Evolutionary conservation across 2,329 filamentous ascomycete genomes (phyloP).

Genomic region (Xylariaceae sp.): DNA sequence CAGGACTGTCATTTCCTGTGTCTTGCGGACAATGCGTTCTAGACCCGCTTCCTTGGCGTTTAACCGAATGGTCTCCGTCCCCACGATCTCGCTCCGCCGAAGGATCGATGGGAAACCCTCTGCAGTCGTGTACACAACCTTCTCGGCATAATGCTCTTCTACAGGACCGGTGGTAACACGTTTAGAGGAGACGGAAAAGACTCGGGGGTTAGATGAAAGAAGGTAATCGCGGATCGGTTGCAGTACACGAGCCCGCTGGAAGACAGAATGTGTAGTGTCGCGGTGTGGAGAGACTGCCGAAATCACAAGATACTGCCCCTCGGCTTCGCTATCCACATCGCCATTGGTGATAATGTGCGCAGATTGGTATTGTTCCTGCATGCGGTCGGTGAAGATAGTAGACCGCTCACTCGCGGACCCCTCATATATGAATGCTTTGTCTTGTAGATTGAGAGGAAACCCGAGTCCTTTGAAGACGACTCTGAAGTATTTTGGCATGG

Average conservation of each 20-base stretch:
- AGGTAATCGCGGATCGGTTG: conserved; percentile 79
- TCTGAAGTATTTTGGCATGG: conserved; percentile 83
- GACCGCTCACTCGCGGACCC: conserved; percentile 73
- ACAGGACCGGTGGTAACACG: conserved; percentile 66
- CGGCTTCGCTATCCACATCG: conserved; percentile 70
- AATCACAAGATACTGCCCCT: conserved; percentile 86
- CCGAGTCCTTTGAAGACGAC: conserved; percentile 87
- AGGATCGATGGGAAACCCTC: conserved; percentile 90
- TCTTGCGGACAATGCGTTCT: conserved; percentile 87
- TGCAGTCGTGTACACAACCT: conserved; percentile 75
- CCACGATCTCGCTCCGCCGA: conserved; percentile 78
- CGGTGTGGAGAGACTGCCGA: conserved; percentile 78
- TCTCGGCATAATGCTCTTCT: conserved; percentile 74
- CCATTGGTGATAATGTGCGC: conserved; percentile 74
- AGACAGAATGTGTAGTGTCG: conserved; percentile 77
- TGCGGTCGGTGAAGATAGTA: conserved; percentile 79
- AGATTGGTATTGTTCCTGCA: conserved; percentile 84
- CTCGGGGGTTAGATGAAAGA: conserved; percentile 70
- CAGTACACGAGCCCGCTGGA: conserved; percentile 80
- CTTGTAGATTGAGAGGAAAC: conserved; percentile 74
- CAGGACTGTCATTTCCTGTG: conserved; percentile 72
- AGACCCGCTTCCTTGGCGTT: conserved; percentile 81
- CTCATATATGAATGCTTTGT: conserved; percentile 92
- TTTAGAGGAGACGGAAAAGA: conserved; percentile 73
- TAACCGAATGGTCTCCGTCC: conserved; percentile 61